These are phyloP conservation scores for Suhomyces terraborum DNA, from an alignment of 1,139 yeast species.

Conservation along the genomic window DNA sequence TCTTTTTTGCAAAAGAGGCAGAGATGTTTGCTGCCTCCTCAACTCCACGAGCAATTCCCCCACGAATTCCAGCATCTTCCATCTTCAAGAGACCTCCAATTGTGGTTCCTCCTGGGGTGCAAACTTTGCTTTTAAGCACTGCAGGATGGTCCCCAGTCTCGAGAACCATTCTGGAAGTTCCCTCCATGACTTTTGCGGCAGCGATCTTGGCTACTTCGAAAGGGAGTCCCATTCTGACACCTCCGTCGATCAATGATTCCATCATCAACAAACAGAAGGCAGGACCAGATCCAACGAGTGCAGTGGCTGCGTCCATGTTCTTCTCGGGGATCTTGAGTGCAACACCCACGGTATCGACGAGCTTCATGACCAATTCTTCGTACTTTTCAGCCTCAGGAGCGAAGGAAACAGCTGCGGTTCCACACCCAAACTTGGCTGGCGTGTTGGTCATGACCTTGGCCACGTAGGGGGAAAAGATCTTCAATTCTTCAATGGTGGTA, in stretches of 20 bases:
- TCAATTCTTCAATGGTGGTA: constrained; percentile 74
- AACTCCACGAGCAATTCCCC: constrained; percentile 84
- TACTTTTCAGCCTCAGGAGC: constrained; percentile 54
- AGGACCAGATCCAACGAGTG: constrained; percentile 95
- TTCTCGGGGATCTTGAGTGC: constrained; percentile 79
- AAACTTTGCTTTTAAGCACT: constrained; percentile 79
- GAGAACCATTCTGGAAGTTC: constrained; percentile 90
- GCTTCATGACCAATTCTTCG: constrained; percentile 54
- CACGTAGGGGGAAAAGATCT: constrained; percentile 54
- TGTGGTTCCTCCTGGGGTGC: constrained; percentile 98
- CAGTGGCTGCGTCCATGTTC: constrained; percentile 95
- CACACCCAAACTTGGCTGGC: constrained; percentile 89
- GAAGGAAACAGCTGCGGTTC: constrained; percentile 87
- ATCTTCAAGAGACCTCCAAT: constrained; percentile 91
- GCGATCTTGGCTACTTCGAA: constrained; percentile 79
- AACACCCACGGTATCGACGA: constrained; percentile 66
- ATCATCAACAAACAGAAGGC: constrained; percentile 89
- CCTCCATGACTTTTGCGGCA: constrained; percentile 95
- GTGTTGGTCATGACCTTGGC: constrained; percentile 98
- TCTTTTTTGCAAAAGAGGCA: constrained; percentile 72
- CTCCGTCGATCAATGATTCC: constrained; percentile 94
- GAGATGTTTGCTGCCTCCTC: constrained; percentile 90
- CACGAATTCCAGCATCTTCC: constrained; percentile 90
- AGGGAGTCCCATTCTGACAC: constrained; percentile 92
- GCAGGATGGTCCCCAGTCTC: constrained; percentile 93